Evolutionary conservation across 495 filamentous ascomycete genomes (phyloP), one percentile per base, ranked within the genome.

Genomic region (Talaromyces proteolyticus): DNA sequence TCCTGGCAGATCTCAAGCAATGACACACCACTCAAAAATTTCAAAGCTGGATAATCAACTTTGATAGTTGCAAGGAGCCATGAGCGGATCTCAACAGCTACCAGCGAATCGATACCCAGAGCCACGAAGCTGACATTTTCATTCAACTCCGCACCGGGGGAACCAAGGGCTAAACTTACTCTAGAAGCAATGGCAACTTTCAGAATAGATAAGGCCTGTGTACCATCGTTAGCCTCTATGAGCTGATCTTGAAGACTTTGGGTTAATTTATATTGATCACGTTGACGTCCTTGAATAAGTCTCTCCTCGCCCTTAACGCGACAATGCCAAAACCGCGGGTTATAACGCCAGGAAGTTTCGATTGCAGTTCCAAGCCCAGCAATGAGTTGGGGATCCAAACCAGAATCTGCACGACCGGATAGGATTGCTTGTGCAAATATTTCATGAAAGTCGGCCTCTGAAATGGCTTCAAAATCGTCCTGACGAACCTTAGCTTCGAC

Each of bases 371-470:
- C 29, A 34, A 45, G 25, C 10, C 43, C 43, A 8, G 20, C 24
- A 23, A 24, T 24, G 74, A 57, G 43, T 73, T 70, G 18, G 74
- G 56, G 10, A 73, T 55, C 2, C 62, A 55, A 51, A 67, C 48
- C 8, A 54, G 50, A 0, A 20, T 4, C 50, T 56, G 8, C 29
- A 8, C 29, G 29, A 5, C 78, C 73, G 0, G 69, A 64, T 2
- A 60, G 50, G 19, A 82, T 68, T 14, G 76, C 71, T 54, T 81
- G 76, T 29, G 75, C 60, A 50, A 82, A 78, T 60, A 75, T 66
- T 5, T 59, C 47, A 20, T 57, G 56, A 12, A 59, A 22, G 6
- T 53, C 53, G 18, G 38, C 12, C 42, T 61, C 56, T 1, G 76
- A 79, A 0, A 61, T 8, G 22, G 66, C 66, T 10, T 11, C 11